Evolutionary conservation across 2,329 filamentous ascomycete species (phyloP), one percentile per base, ranked within the genome.

Genomic region (Fusarium euwallaceae): DNA sequence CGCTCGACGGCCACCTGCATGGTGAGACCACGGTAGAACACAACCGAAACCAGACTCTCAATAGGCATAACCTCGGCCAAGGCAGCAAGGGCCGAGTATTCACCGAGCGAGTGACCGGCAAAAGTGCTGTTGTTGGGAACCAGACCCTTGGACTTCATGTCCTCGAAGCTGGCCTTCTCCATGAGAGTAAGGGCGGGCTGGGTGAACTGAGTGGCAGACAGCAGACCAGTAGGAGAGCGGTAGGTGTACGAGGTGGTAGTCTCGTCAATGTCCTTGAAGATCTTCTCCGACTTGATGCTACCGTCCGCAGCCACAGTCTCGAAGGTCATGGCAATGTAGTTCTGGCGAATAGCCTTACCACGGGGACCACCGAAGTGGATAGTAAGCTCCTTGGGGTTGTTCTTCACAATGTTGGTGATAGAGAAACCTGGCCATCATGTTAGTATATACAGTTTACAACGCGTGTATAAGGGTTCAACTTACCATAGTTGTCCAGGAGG

Each of bases 271-370:
- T 97, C 95, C 88, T 99, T 98, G 90, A 99, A 99, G 82, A 99
- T 99, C 86, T 96, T 97, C 88, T 99, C 97, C 0, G 97, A 98
- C 86, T 98, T 98, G 87, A 98, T 95, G 39, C 91, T 91, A 29
- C 97, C 97, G 83, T 99, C 97, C 2, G 94, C 87, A 69, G 93
- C 93, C 63, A 99, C 95, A n/a, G 96, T 97, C 87, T 99, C 97
- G 84, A 98, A 99, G 58, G 96, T 98, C 97, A 99, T 99, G 70
- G 96, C 92, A 93, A 98, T 98, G 88, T 99, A 99, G 86, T 99
- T 99, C 82, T 98, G 93, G 73, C 97, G 95, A 78, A 99, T 99
- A 61, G 95, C 95, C 87, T 98, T 99, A 81, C 97, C 97, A 69
- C 95, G 94, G 72, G 97, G 95, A 59, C 97, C 97, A 86, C 97